Evolutionary conservation across 2,329 filamentous ascomycete species (phyloP), one percentile per base, ranked within the genome.

Genomic region (Penicillium psychrosexuale): DNA sequence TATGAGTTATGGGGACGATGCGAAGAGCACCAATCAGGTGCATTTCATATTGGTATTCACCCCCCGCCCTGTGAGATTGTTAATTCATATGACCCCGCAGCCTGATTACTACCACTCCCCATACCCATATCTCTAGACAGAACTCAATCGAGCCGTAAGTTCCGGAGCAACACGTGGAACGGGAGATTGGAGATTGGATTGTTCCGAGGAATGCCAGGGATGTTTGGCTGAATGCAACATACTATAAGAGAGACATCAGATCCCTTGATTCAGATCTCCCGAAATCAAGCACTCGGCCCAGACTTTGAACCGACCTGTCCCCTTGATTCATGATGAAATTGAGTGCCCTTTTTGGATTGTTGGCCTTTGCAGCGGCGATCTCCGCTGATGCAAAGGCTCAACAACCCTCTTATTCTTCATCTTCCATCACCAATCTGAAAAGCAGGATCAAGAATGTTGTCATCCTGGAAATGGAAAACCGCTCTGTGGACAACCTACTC

Each of bases 401-500:
- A 22, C 8, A 38, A n/a, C 22, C 47, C 3, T 28, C 60, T 28
- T 54, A 53, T 49, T 59, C 61, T 7, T 43, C 47, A 1, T 33
- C 37, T 36, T 59, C 62, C 6, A 62, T 69, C 47, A 33, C 57
- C 34, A 68, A 69, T 51, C 47, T 73, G 52, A 72, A 71, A 58
- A 61, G 56, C 44, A 68, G 71, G 48, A 71, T 73, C 57, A 72
- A 73, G 63, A 69, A 72, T 62, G 69, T 73, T 3, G 71, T 73
- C 28, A 61, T 70, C 28, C 56, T 73, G 47, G 61, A 69, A 37
- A 72, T 77, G 70, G 76, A 77, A 61, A 78, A 78, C 61, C 75
- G 75, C 49, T 77, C 76, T 0, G 63, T 77, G 24, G 76, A 78
- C 61, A 78, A 77, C 62, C 56, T 78, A 8, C 63, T 77, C 5